Percentiles rank a stretch among this genome's conserved stretches.
Evolutionary conservation across 1,139 yeast species (phyloP).

Genomic region (Nakaseomyces delphensis): DNA sequence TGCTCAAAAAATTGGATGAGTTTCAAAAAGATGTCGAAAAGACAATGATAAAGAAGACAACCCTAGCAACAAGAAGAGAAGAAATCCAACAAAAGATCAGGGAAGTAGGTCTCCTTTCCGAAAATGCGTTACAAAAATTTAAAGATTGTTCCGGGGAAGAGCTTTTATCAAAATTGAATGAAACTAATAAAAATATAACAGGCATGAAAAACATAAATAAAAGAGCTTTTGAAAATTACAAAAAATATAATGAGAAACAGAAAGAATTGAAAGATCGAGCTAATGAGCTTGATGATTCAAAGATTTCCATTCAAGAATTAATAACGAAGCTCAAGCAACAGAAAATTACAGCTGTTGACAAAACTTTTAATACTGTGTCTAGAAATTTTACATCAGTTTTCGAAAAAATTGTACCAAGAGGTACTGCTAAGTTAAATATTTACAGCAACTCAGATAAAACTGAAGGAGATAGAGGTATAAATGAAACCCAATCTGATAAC

Average conservation of each 20-base stretch:
- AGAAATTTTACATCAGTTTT: conserved; percentile 65
- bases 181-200: conserved; percentile 49
- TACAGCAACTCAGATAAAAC: conserved; percentile 28
- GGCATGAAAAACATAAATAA: conserved; percentile 75
- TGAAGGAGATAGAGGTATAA: conserved; percentile 18
- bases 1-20: conserved; percentile 51
- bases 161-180: conserved; percentile 47
- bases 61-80: conserved; percentile 54
- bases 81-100: conserved; percentile 67
- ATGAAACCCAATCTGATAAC: conserved; percentile 21
- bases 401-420: conserved; percentile 74
- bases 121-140: conserved; percentile 60
- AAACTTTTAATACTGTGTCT: conserved; percentile 82
- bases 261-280: conserved; percentile 59
- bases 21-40: conserved; percentile 61
- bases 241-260: conserved; percentile 64
- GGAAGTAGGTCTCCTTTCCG: conserved; percentile 81
- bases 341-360: conserved; percentile 71
- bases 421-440: conserved; percentile 66
- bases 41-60: conserved; percentile 53
- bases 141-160: conserved; percentile 41
- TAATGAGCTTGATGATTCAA: conserved; percentile 61
- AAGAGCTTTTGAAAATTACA: conserved; percentile 81
- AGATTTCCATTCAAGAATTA: conserved; percentile 61
- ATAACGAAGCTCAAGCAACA: conserved; percentile 71